Conservation (phyloP, 371 early-diverging fungal species). For the Mortierella sp. region DNA sequence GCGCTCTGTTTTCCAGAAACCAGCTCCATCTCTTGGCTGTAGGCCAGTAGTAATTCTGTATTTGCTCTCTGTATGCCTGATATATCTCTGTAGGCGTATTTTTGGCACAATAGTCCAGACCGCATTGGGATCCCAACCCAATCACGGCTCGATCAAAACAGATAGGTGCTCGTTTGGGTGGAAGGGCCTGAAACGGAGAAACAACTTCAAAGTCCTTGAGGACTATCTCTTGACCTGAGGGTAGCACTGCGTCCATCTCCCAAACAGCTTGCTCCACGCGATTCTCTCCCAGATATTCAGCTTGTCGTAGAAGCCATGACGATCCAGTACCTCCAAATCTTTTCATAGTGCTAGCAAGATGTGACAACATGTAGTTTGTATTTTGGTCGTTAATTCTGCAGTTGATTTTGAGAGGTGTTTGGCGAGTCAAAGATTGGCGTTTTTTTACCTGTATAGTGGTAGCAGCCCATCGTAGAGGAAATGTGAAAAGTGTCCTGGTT, state of each 20-base stretch:
- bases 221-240: conserved; percentile 55
- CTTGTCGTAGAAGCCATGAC: conserved; percentile 57
- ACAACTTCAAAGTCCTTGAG: conserved; percentile 32
- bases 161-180: conserved; percentile 55
- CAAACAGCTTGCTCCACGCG: conserved; percentile 27
- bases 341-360: conserved; percentile 51
- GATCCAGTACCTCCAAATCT: conserved; percentile 25
- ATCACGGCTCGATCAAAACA: conserved; percentile 65
- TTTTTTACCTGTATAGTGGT: conserved; percentile 55
- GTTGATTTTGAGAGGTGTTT: background rate
- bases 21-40: conserved; percentile 20
- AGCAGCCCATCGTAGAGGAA: conserved; percentile 61
- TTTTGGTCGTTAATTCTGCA: background rate
- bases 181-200: conserved; percentile 51
- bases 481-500: conserved; percentile 61
- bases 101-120: conserved; percentile 59
- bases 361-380: no score
- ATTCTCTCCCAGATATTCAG: conserved; percentile 19
- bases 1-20: background rate
- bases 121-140: conserved; percentile 64
- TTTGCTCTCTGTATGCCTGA: conserved; percentile 46
- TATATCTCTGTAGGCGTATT: conserved; percentile 60
- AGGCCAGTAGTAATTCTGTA: conserved; percentile 41
- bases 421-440: background rate
- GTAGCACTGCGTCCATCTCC: conserved; percentile 35